Evolutionary conservation across 1,284 basidiomycete genomes (phyloP).

Genomic region (Mycena citricolor): DNA sequence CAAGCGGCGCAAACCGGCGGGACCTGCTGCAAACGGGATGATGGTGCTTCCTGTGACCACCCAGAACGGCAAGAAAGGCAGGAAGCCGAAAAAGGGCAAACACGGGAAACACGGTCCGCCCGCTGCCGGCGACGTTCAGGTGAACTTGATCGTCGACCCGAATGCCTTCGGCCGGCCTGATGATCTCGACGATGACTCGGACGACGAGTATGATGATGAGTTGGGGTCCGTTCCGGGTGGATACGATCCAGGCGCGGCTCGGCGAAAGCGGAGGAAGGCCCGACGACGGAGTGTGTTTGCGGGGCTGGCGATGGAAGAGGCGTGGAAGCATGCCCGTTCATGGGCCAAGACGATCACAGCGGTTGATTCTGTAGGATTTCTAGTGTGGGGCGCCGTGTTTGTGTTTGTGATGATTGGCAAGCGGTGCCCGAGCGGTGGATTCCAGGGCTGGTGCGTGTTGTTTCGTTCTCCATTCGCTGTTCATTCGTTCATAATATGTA

Average conservation of each 20-base stretch:
- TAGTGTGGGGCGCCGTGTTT: constrained; percentile 60
- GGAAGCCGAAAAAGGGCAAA: constrained; percentile 39
- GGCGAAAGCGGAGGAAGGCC: constrained; percentile 28
- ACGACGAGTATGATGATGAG: constrained; percentile 36
- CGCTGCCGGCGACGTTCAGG: constrained; percentile 50
- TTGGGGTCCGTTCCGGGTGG: constrained; percentile 23
- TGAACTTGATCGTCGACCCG: constrained; percentile 72
- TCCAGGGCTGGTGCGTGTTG: constrained; percentile 60
- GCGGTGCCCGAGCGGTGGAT: constrained; percentile 59
- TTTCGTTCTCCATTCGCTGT: background rate
- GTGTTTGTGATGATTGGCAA: constrained; percentile 59
- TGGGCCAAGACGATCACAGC: constrained; percentile 52
- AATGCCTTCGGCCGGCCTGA: constrained; percentile 49
- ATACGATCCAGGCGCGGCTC: constrained; percentile 17
- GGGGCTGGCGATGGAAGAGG: constrained; percentile 61
- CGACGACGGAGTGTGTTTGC: constrained; percentile 53
- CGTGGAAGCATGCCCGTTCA: constrained; percentile 57
- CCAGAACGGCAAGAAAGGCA: constrained; percentile 39
- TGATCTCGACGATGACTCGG: constrained; percentile 37
- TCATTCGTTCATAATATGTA: constrained; percentile 27
- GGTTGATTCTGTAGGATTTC: constrained; percentile 48
- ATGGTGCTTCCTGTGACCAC: constrained; percentile 63
- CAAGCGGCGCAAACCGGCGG: constrained; percentile 24
- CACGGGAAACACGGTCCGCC: constrained; percentile 30
- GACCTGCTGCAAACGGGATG: constrained; percentile 45